Evolutionary conservation across 495 filamentous ascomycete genomes (phyloP).

Genomic region (Elaphomyces granulatus): DNA sequence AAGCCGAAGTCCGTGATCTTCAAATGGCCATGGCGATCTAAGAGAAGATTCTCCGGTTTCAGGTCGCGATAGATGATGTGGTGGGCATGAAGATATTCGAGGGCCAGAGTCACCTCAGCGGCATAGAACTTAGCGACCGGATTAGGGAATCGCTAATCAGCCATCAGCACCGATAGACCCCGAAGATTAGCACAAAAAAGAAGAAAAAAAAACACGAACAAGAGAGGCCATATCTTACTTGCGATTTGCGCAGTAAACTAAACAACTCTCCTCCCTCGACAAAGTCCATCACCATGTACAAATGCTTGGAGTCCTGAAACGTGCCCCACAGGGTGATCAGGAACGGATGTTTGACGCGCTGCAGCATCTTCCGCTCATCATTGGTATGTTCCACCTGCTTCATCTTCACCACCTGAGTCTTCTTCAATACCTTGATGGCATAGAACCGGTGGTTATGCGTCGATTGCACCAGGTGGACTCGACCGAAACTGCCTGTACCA

Average conservation of each 20-base stretch:
- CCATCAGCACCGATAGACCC: constrained; percentile 5
- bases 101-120: constrained; percentile 85
- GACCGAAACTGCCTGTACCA: constrained; percentile 91
- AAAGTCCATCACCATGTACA: constrained; percentile 99
- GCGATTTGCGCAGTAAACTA: constrained; percentile 86
- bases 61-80: constrained; percentile 97
- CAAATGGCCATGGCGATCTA: constrained; percentile 91
- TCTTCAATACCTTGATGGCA: constrained; percentile 95
- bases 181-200: constrained; percentile 2
- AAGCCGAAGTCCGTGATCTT: constrained; percentile 99
- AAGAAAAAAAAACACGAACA: neutral
- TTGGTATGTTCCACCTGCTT: constrained; percentile 99
- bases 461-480: constrained; percentile 91
- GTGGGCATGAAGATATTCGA: constrained; percentile 89
- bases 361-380: constrained; percentile 89
- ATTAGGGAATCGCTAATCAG: constrained; percentile 91
- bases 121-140: constrained; percentile 99
- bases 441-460: constrained; percentile 96
- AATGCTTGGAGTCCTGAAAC: constrained; percentile 85
- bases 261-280: constrained; percentile 98
- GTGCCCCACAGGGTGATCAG: constrained; percentile 96
- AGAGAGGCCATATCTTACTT: constrained; percentile 44
- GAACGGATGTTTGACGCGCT: constrained; percentile 91
- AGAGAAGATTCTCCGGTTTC: constrained; percentile 89
- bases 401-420: constrained; percentile 98